A percentile compares a stretch with the other conserved stretches of the same genome.
Evolutionary conservation across 2,329 filamentous ascomycete species (phyloP).

Genomic region (Ceratocystis albifundus): DNA sequence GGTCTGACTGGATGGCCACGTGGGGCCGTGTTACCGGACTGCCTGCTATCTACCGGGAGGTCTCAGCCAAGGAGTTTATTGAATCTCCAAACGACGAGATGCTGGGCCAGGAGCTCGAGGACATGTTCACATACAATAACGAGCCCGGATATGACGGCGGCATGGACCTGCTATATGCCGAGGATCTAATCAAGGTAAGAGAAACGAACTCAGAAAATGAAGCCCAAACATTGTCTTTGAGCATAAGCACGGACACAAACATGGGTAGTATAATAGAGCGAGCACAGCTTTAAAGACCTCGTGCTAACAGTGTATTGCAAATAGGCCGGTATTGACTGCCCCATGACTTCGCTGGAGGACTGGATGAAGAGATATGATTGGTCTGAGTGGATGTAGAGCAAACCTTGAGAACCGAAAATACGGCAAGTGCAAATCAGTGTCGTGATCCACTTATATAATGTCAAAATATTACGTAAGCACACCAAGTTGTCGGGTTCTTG

Average conservation of each 20-base stretch:
- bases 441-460: background rate
- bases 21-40: conserved; percentile 34
- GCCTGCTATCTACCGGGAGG: conserved; percentile 32
- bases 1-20: conserved; percentile 36
- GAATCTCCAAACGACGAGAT: conserved; percentile 24
- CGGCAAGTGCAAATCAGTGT: background rate
- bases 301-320: conserved; percentile 12
- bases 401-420: background rate
- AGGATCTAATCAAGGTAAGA: conserved; percentile 36
- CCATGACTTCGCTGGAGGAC: conserved; percentile 33
- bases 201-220: background rate
- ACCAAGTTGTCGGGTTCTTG: background rate
- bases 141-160: conserved; percentile 41
- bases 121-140: conserved; percentile 39
- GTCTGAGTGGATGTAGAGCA: conserved; percentile 24
- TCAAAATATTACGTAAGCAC: background rate
- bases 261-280: background rate
- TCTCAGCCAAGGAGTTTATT: conserved; percentile 35
- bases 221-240: background rate
- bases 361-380: conserved; percentile 33
- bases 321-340: conserved; percentile 36
- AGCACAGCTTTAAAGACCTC: background rate
- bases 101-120: conserved; percentile 34
- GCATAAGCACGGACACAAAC: too few species aligned
- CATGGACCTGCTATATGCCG: conserved; percentile 34